Evolutionary conservation across 2,329 filamentous ascomycete genomes (phyloP).

Genomic region (Byssochlamys sp.): DNA sequence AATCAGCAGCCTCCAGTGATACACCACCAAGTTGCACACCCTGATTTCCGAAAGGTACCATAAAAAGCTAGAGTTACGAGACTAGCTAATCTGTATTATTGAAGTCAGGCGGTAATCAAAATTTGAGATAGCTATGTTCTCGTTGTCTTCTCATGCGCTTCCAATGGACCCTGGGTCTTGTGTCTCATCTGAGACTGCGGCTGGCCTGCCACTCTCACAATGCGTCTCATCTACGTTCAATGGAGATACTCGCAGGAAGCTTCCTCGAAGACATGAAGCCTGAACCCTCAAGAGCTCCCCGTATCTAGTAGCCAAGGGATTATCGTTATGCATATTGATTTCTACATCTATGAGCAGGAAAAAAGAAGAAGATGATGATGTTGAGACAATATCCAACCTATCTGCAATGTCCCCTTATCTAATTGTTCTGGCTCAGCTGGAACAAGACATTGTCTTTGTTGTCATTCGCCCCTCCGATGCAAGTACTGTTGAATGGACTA

Average conservation of each 20-base stretch:
- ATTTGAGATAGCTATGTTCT: background rate
- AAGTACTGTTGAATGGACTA: background rate
- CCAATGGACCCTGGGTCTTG: background rate
- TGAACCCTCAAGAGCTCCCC: background rate
- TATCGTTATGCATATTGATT: background rate
- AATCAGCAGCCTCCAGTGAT: background rate
- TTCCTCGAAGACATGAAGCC: background rate
- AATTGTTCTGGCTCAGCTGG: background rate
- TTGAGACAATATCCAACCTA: background rate
- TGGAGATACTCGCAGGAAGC: background rate
- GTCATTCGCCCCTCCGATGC: background rate
- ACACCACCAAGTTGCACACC: background rate
- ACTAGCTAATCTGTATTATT: background rate
- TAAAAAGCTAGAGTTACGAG: background rate
- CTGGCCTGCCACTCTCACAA: background rate
- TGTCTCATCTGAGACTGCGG: background rate
- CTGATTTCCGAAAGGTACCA: background rate
- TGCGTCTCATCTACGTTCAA: background rate
- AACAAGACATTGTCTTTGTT: background rate
- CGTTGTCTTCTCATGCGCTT: background rate
- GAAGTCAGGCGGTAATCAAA: background rate
- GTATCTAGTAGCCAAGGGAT: background rate
- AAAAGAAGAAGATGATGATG: background rate
- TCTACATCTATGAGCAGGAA: background rate
- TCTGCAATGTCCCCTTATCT: background rate